Evolutionary conservation across 2,329 filamentous ascomycete genomes (phyloP), one percentile per base, ranked within the genome.

Genomic region (Waltergamsia citrina): DNA sequence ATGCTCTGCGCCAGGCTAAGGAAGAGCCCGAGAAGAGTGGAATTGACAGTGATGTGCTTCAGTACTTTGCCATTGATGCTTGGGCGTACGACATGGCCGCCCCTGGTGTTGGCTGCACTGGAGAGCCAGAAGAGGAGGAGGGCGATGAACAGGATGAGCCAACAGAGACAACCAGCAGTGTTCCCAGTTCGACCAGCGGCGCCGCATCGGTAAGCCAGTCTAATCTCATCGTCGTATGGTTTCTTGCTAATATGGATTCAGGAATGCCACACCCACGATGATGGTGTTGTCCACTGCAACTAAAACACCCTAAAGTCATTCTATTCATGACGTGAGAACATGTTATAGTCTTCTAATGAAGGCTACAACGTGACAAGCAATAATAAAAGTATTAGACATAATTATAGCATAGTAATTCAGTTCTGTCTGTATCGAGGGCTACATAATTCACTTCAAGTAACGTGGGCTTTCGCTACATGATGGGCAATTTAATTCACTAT

Each of bases 31-130:
- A 60, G 5, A 62, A 65, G 18, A 59, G 67, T 3, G 68, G 61
- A 4, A 58, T 66, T 19, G 78, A 84, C 54, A 77, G 69, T 21
- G 68, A 81, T 41, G 66, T 69, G 0, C 60, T 84, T 27, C 74
- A 81, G 54, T 80, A 78, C 52, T 84, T 85, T 49, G 78, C 80
- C 5, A 66, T 81, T 6, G 76, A 82, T 38, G 74, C 64, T 2
- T 84, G 78, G 51, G 78, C 77, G 0, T 74, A 69, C 41, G 78
- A 83, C 39, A 65, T 83, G 44, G 72, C 72, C 7, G 59, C 73
- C 5, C 78, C 78, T 0, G 77, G 78, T 0, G 62, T 68, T 19
- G 78, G 78, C 1, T 83, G 78, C 49, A 51, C 68, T 0, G 76
- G 77, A 4, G 59, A 59, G 42, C 19, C 32, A 5, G 43, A 43